Conservation (phyloP, 31 red algal species). For the Asparagopsis taxiformis region DNA sequence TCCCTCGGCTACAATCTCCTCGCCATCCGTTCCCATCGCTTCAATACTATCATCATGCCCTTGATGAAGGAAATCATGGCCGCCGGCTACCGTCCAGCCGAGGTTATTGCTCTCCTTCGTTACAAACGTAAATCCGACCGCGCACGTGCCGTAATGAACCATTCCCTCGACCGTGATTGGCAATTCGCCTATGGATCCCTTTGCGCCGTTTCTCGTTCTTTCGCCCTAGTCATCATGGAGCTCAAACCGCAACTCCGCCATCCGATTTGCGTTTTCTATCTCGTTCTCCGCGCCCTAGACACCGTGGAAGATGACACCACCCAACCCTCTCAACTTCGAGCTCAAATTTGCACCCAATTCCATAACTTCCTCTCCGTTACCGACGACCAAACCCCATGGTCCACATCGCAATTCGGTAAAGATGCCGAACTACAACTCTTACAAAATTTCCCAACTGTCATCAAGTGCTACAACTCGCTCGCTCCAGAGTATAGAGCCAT, state of each 20-base stretch:
- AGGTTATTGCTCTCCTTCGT: constrained; percentile 72
- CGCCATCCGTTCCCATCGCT: not conserved
- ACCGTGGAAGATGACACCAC: constrained; percentile 97
- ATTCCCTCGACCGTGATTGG: constrained; percentile 66
- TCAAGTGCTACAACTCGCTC: constrained; percentile 77
- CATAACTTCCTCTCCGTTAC: constrained; percentile 27
- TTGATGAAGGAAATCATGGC: constrained; percentile 55
- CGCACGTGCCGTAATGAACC: constrained; percentile 33
- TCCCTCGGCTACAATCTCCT: too few relatives aligned
- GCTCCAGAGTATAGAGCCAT: constrained; percentile 59
- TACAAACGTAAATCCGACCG: constrained; percentile 58
- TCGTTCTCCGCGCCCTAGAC: constrained; percentile 94
- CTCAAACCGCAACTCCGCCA: constrained; percentile 74
- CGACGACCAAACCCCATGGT: constrained; percentile 41
- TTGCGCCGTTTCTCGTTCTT: constrained; percentile 86
- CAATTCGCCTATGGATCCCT: constrained; percentile 76
- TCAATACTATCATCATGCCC: constrained; percentile 30
- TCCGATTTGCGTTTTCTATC: constrained; percentile 94
- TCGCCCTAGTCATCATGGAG: constrained; percentile 97
- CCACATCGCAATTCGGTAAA: constrained; percentile 64
- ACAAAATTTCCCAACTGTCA: constrained; percentile 63
- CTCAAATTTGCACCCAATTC: constrained; percentile 60
- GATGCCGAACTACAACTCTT: constrained; percentile 77
- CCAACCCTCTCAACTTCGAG: constrained; percentile 34
- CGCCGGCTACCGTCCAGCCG: constrained; percentile 49